phyloP scores from a whole-genome alignment of 2,329 filamentous ascomycete genomes.

The Aspergillus ruber region DNA sequence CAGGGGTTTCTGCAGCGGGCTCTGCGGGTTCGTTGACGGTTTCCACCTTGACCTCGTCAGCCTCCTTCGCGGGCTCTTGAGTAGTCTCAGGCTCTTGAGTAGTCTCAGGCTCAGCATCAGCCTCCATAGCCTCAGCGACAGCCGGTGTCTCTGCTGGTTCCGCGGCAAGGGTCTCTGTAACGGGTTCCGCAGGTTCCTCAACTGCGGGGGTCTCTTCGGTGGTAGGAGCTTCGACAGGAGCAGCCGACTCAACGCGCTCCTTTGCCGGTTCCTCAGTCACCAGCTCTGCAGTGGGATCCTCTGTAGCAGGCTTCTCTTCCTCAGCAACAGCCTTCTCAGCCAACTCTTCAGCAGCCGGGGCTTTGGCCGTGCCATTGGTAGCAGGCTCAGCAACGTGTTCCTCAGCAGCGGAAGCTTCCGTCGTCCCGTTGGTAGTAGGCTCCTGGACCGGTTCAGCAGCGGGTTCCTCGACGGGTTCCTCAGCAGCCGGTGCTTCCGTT shows the following conservation, averaged over 20 bases:
- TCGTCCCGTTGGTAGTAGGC: conserved; percentile 2
- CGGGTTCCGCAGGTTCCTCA: conserved; percentile 3
- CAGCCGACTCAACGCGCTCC: conserved; percentile 6
- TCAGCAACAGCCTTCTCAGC: conserved; percentile 3
- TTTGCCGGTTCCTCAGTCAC: conserved; percentile 1
- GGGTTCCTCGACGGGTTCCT: conserved; percentile 7
- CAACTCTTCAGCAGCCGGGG: conserved; percentile 7
- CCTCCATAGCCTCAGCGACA: no score
- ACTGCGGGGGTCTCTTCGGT: conserved; percentile 3
- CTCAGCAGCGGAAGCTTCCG: not conserved
- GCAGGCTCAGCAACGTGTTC: conserved; percentile 2
- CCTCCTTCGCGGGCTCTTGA: not conserved
- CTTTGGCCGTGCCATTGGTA: conserved; percentile 4
- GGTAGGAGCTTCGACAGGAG: conserved; percentile 2
- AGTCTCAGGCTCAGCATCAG: conserved; percentile 1
- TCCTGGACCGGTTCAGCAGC: conserved; percentile 5
- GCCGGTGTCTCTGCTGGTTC: not conserved
- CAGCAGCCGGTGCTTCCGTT: conserved; percentile 4
- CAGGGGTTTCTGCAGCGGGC: conserved; percentile 1
- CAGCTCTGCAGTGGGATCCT: not conserved
- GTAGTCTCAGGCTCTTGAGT: conserved; percentile 3
- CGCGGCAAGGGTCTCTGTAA: conserved; percentile 1
- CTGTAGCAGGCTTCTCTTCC: conserved; percentile 1
- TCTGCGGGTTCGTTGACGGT: conserved; percentile 2
- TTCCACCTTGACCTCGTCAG: not conserved